Base-by-base conservation (phyloP, 768 basidiomycete species). In the Mycena rebaudengoi region DNA sequence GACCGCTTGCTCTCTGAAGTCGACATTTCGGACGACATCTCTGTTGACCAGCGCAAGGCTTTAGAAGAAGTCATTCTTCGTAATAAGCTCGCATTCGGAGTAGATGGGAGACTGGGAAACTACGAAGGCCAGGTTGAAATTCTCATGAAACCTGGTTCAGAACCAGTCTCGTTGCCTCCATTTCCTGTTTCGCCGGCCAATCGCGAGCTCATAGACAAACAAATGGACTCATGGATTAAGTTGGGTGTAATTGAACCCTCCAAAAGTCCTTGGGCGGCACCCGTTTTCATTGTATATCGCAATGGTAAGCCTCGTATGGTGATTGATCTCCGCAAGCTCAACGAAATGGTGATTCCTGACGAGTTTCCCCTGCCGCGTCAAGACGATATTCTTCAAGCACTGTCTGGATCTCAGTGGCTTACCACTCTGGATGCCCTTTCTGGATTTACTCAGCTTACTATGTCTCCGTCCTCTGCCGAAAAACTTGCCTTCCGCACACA, bases 401-500 rank as follows among this genome's bases (percentile, higher is more conserved):
- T 44, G 5, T 44, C 43, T 13, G 43, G 43, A 44, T 44, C 43
- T 5, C 43, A 44, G 43, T 44, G 43, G 43, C 21, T 44, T 12
- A 44, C 43, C 4, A 44, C 43, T 5, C 21, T 44, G 14, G 43
- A 44, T 14, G 43, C 43, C 6, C 26, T 44, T 23, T 44, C 43
- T 23, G 43, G 43, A 6, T 44, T 44, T n/a, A 21, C 21, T 5
- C 43, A 44, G 14, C 43, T 44, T 6, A 44, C 43, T 13, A 44
- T 44, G 43, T 44, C 43, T 6, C 21, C 11, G 26, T 44, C 43
- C n/a, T 44, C 43, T 13, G 43, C 43, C 6, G 43, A 44, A 30
- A 76, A 77, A 39, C 75, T 75, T 0, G 79, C 79, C 0, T 83
- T 83, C 49, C 58, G 76, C 2, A 75, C 74, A 0, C 82, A 82